Base-by-base conservation (phyloP, 371 early-diverging fungal genomes). In the Synchytrium microbalum region DNA sequence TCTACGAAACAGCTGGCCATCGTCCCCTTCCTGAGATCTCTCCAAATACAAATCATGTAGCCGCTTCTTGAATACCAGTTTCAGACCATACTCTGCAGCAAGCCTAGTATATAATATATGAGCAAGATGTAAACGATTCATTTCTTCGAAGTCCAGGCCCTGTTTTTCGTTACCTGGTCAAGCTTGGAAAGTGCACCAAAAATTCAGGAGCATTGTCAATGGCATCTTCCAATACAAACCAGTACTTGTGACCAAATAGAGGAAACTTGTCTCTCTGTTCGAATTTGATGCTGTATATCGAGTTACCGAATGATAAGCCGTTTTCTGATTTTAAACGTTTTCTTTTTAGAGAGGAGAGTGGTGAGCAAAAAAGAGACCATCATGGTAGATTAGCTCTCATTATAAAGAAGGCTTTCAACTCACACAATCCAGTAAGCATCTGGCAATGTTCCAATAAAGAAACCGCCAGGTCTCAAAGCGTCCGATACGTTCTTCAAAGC, bases 161-260 rank as follows among this genome's bases (percentile, higher is more conserved):
- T 19, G 46, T 5, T 38, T 5, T 5, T 5, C 46, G 46, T 5
- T 80, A 91, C 93, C 65, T 76, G 69, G 79, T 78, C 65, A 94
- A 83, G 0, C 86, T 88, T 0, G 82, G 85, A 72, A 92, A 90
- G 61, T 93, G 89, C 0, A 96, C 89, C 28, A 99, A 76, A 74
- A 93, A 99, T 76, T 99, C 99, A 0, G 96, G 93, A 71, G 98
- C 98, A 69, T 95, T 92, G 59, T 92, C 88, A 1, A 99, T 91
- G 0, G 99, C 99, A 74, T 99, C 99, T 54, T 85, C 87, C 24
- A 99, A 80, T 65, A 89, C 85, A 78, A 99, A 99, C 79, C 84
- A 83, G 73, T 99, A 99, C 56, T 87, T 84, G 67, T 86, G 84
- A 1, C 97, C 97, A 75, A 86, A 98, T 1, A 76, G 65, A 26